phyloP scores from a whole-genome alignment of 805 yeast genomes.

The Blastobotrys terrestris region DNA sequence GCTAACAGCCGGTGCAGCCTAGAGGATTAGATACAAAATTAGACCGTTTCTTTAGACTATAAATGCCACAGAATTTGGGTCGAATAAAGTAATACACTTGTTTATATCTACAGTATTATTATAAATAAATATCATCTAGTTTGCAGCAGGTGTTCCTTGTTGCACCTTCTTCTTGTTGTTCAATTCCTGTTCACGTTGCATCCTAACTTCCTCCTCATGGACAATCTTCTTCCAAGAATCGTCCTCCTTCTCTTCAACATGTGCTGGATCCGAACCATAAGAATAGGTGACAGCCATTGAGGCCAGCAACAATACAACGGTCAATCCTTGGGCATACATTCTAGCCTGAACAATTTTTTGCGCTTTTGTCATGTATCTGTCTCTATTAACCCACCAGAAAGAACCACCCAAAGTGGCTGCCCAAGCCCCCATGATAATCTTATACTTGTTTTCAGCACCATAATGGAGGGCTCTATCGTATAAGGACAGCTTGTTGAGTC shows the following conservation, averaged over 20 bases:
- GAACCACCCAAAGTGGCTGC: conserved; percentile 76
- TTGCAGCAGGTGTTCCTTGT: conserved; percentile 2
- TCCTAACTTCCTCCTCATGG: conserved; percentile 37
- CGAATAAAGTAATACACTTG: no score
- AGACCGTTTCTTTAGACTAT: no score
- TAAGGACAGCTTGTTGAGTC: conserved; percentile 6
- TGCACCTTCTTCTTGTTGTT: conserved; percentile 15
- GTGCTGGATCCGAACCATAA: conserved; percentile 31
- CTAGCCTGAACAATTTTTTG: conserved; percentile 85
- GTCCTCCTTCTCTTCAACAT: neutral
- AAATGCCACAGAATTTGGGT: no score
- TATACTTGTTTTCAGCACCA: conserved; percentile 51
- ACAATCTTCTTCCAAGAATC: conserved; percentile 45
- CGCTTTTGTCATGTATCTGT: conserved; percentile 63
- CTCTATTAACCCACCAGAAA: conserved; percentile 66
- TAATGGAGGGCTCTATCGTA: conserved; percentile 27
- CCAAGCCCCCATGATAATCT: conserved; percentile 66
- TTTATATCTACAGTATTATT: no score
- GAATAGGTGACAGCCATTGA: conserved; percentile 48
- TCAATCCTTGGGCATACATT: conserved; percentile 83
- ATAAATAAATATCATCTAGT: neutral
- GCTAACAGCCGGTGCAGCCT: no score
- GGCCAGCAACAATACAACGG: conserved; percentile 63
- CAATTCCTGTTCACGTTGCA: conserved; percentile 7
- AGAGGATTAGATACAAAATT: no score